A percentile compares a stretch with the other conserved stretches of the same genome.
Conservation (phyloP, 768 basidiomycete species). For the Mycena indigotica region DNA sequence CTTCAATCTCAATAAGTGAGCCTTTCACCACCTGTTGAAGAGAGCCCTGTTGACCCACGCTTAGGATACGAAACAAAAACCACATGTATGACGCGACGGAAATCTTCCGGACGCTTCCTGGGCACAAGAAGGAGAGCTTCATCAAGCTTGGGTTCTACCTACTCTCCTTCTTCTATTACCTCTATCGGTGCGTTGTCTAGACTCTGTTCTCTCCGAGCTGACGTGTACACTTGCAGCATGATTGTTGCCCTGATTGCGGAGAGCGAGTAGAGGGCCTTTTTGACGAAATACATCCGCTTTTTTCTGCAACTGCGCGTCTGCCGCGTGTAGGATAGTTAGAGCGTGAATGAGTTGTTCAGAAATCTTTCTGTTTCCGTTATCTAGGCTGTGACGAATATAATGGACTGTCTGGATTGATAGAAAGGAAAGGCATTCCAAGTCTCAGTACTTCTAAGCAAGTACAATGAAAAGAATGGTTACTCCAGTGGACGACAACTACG, state of each 20-base stretch:
- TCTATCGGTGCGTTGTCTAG: constrained; percentile 72
- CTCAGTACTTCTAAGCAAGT: neutral
- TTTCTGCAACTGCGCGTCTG: constrained; percentile 4
- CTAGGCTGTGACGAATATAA: constrained; percentile 5
- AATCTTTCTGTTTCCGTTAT: constrained; percentile 9
- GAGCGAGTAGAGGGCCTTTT: constrained; percentile 50
- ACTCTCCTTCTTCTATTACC: constrained; percentile 89
- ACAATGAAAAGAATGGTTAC: neutral
- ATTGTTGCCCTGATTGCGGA: constrained; percentile 85
- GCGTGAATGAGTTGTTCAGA: constrained; percentile 1
- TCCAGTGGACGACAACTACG: no score
- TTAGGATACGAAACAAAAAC: constrained; percentile 85
- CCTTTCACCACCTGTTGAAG: no score
- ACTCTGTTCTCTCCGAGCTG: no score
- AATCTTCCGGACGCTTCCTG: constrained; percentile 92
- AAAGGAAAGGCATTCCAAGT: neutral
- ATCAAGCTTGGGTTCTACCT: constrained; percentile 94
- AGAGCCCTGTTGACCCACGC: constrained; percentile 8
- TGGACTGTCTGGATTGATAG: neutral
- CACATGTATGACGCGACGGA: constrained; percentile 99
- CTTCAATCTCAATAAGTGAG: constrained; percentile 94
- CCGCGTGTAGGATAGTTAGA: constrained; percentile 7
- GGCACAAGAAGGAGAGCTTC: constrained; percentile 96
- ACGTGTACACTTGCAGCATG: constrained; percentile 52
- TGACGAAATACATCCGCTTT: constrained; percentile 17